Base-by-base conservation (phyloP, 805 yeast species). In the Candida xiaguanensis region DNA sequence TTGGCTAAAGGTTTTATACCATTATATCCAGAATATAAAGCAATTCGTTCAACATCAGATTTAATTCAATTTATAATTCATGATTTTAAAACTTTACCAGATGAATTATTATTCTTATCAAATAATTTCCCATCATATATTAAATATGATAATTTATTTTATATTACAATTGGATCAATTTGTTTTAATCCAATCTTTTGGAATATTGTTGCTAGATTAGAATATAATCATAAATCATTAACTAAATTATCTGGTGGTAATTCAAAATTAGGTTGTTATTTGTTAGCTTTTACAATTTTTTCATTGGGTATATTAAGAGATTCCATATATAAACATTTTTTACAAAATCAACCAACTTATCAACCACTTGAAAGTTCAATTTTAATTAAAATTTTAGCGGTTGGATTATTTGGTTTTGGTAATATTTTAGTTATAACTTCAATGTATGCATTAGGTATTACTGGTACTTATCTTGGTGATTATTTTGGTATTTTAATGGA, bases 391-490 rank as follows among this genome's bases (percentile, higher is more conserved):
- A 63, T 63, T n/a, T 51, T 75, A 5, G 95, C 93, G 2, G 64
- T 71, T 17, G 60, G 59, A 1, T 51, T 68, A 2, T 84, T 89
- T 49, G 77, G 61, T 1, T 58, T 71, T 36, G 99, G 99, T 16
- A 89, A 90, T 49, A 62, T 86, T 8, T 75, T 93, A 38, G 98
- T 90, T 2, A 47, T 85, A 23, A 65, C 81, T 22, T 87, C 96
- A 16, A 91, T 93, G 98, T 91, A 79, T 67, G 83, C 84, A 11
- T 72, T 93, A 48, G 99, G 99, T 17, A 78, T 93, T 44, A 91
- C 96, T 11, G 99, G 99, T 17, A 93, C 99, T 8, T 93, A 93
- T 56, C 67, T 93, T 44, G 99, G 99, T 31, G 99, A 93, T 62
- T 95, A 93, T 66, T 93, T 93, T 63, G 98, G 98, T 1, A 90